These are phyloP conservation scores for Erigeron philadelphicus DNA, from an alignment of 140 eudicot species.

Conservation along the genomic window DNA sequence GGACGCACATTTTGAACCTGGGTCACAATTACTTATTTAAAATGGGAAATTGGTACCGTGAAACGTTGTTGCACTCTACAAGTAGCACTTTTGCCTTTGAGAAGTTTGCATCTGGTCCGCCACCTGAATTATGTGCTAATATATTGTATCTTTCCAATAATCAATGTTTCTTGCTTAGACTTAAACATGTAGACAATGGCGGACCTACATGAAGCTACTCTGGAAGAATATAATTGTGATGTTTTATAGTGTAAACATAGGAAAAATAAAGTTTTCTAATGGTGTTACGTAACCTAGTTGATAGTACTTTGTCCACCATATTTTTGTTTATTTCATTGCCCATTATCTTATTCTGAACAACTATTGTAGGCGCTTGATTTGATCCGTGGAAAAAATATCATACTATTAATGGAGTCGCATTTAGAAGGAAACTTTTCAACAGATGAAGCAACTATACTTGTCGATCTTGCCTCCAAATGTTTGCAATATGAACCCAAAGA, in stretches of 20 bases:
- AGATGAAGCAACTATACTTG: constrained; percentile 77
- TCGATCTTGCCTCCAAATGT: constrained; percentile 79
- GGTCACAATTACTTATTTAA: no score
- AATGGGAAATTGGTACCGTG: no score
- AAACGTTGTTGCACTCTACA: no score
- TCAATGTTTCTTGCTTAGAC: no score
- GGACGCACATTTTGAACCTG: no score
- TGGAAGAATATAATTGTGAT: no score
- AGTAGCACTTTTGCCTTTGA: no score
- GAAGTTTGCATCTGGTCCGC: no score
- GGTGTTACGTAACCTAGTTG: not conserved
- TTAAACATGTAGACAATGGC: no score
- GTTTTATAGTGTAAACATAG: not conserved
- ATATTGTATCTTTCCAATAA: not conserved
- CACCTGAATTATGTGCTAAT: no score
- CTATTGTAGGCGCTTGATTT: constrained; percentile 77
- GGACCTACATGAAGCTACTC: no score
- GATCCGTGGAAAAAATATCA: constrained; percentile 76
- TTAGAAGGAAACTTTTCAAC: constrained; percentile 88
- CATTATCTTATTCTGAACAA: constrained; percentile 6
- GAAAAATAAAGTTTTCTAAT: not conserved
- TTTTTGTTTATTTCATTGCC: not conserved
- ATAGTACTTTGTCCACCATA: not conserved
- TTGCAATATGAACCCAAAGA: constrained; percentile 88
- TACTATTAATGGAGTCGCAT: constrained; percentile 80